Evolutionary conservation across 1,284 basidiomycete species (phyloP), one percentile per base, ranked within the genome.

Genomic region (Tilletiopsis washingtonensis): DNA sequence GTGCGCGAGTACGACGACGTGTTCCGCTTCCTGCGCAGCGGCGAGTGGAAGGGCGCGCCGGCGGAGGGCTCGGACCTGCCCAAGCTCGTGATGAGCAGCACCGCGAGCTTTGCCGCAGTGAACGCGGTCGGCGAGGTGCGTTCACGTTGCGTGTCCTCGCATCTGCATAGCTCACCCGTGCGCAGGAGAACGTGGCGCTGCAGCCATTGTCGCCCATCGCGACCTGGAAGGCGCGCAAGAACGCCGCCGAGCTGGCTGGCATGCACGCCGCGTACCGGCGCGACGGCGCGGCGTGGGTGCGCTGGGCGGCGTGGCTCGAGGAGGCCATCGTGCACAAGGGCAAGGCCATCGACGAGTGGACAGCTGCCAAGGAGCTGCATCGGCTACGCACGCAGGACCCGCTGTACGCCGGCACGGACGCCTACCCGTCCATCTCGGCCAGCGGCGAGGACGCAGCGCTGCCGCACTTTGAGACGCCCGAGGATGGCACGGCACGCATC

Each of bases 281-380:
- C 19, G 69, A 71, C 51, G 69, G 68, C 23, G 60, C 60, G 2
- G 64, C 66, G 1, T 71, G 69, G 69, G 68, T 53, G 7, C 47
- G 52, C 3, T 71, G 69, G 69, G 66, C 69, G 2, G 65, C 69
- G 14, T 71, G 69, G 69, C 61, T 71, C 49, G 69, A 71, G 37
- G 59, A 67, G 23, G 48, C 56, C 7, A 54, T 71, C 50, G 53
- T 50, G 25, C 47, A 47, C 17, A 56, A 55, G 41, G 48, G 54
- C 7, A 46, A 36, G 9, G 40, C 36, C 14, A 45, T 71, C 9
- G 52, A 61, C 26, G 69, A 71, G 43, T 61, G 53, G 47, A n/a
- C 53, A 15, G 66, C 69, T 2, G 67, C 66, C 4, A 59, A 56
- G 34, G 49, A 51, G 24, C 52, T 71, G 23, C 51, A 52, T 19